A percentile compares a stretch with the other conserved stretches of the same genome.
Conservation (phyloP, 495 filamentous ascomycete genomes). For the Diplogelasinospora grovesii region DNA sequence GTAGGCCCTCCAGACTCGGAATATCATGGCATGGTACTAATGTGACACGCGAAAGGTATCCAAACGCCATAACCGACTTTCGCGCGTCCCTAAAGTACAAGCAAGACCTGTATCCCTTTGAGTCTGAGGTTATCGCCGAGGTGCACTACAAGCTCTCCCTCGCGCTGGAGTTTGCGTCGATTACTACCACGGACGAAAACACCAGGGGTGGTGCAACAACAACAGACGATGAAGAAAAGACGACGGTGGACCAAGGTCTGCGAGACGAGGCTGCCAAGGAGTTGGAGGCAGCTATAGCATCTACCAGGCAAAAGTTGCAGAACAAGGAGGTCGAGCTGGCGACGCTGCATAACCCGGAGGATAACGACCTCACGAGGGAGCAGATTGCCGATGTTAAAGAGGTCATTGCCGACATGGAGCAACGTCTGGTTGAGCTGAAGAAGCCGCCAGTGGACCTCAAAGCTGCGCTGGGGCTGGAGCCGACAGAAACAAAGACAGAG, state of each 20-base stretch:
- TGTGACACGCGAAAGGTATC: constrained; percentile 46
- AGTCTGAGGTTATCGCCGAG: constrained; percentile 81
- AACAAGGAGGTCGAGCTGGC: constrained; percentile 63
- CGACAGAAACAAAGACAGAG: constrained; percentile 45
- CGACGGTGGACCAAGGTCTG: constrained; percentile 53
- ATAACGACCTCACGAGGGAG: constrained; percentile 53
- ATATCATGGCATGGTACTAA: no score
- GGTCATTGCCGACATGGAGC: constrained; percentile 78
- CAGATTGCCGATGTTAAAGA: constrained; percentile 80
- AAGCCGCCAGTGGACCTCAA: constrained; percentile 62
- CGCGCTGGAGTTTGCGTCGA: constrained; percentile 85
- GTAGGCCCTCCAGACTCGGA: constrained; percentile 29
- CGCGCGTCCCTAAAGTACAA: constrained; percentile 69
- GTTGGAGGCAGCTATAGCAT: constrained; percentile 76
- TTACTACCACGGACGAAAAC: constrained; percentile 49
- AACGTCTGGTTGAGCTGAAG: constrained; percentile 61
- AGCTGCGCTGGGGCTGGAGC: constrained; percentile 43
- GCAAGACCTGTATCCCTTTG: constrained; percentile 63
- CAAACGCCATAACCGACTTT: constrained; percentile 72
- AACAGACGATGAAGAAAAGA: constrained; percentile 19
- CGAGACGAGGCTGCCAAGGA: constrained; percentile 69
- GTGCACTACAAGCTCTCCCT: constrained; percentile 94
- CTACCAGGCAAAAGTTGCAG: constrained; percentile 66
- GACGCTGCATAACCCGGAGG: constrained; percentile 43
- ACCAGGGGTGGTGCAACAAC: constrained; percentile 20